A percentile compares a stretch with the other conserved stretches of the same genome.
These are phyloP conservation scores for Cladorrhinum sp. DNA, from an alignment of 2,329 filamentous ascomycete species.

Conservation along the genomic window DNA sequence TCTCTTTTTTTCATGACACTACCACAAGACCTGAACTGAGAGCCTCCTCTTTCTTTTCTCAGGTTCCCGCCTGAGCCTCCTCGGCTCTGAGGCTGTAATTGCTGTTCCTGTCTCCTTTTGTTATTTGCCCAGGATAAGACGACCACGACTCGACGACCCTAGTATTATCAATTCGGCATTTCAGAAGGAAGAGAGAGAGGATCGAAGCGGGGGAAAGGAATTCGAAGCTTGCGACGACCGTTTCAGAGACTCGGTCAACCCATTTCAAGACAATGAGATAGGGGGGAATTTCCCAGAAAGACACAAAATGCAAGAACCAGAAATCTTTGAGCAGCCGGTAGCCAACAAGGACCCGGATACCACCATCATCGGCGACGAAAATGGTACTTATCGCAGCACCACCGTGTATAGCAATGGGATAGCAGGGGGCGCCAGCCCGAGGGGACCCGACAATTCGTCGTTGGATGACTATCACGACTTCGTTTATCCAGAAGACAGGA, in stretches of 20 bases:
- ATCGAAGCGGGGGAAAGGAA: background rate
- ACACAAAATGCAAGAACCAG: slow-evolving; percentile 26
- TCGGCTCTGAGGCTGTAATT: background rate
- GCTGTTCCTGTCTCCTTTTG: background rate
- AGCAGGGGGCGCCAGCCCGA: slow-evolving; percentile 19
- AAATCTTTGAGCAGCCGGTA: slow-evolving; percentile 31
- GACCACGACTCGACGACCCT: background rate
- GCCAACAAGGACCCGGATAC: slow-evolving; percentile 25
- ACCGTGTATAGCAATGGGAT: slow-evolving; percentile 23
- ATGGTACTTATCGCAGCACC: slow-evolving; percentile 22
- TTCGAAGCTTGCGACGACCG: background rate
- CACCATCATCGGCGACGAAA: slow-evolving; percentile 18
- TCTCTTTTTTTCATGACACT: background rate
- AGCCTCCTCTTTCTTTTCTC: background rate
- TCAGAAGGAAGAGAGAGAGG: background rate
- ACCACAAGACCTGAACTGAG: background rate
- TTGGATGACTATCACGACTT: slow-evolving; percentile 28
- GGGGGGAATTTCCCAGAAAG: background rate
- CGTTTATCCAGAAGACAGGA: slow-evolving; percentile 32
- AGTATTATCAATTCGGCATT: background rate
- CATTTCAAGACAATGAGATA: background rate
- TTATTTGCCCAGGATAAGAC: background rate
- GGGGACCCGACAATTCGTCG: slow-evolving; percentile 21
- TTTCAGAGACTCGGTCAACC: background rate
- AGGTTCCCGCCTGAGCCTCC: background rate